Percentiles rank a stretch among this genome's conserved stretches.
Evolutionary conservation across 2,329 filamentous ascomycete species (phyloP).

Genomic region (Neonectria coccinea): DNA sequence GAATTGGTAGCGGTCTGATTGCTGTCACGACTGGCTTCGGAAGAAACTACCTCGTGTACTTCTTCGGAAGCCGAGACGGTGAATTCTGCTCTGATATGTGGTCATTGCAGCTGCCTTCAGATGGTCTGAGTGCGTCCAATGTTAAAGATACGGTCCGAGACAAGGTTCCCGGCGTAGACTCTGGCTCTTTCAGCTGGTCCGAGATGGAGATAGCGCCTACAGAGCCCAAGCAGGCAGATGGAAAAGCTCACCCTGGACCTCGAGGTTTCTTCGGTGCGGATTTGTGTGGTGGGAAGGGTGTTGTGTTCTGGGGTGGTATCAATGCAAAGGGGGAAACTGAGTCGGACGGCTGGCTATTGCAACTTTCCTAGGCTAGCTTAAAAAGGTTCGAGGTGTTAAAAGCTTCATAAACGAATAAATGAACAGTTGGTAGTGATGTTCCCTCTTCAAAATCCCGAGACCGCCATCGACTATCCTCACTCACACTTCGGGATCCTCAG

Average conservation of each 20-base stretch:
- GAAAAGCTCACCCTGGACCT: constrained; percentile 38
- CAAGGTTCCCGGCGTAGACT: constrained; percentile 26
- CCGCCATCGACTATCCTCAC: no score
- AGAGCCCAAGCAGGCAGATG: constrained; percentile 33
- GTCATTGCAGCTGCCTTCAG: constrained; percentile 33
- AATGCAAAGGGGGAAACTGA: constrained; percentile 40
- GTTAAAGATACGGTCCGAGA: constrained; percentile 34
- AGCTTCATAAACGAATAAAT: no score
- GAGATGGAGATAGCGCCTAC: constrained; percentile 36
- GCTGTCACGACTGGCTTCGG: constrained; percentile 31
- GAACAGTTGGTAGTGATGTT: no score
- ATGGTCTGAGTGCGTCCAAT: constrained; percentile 23
- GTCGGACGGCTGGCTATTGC: constrained; percentile 38
- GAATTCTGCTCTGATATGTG: constrained; percentile 39
- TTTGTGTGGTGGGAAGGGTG: constrained; percentile 27
- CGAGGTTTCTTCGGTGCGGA: constrained; percentile 38
- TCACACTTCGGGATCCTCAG: no score
- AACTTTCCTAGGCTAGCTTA: background rate
- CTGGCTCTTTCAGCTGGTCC: constrained; percentile 35
- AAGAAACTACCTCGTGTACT: constrained; percentile 33
- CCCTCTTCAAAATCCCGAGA: no score
- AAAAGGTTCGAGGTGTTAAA: no score
- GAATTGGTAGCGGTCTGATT: constrained; percentile 32
- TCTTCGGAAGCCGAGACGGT: constrained; percentile 35
- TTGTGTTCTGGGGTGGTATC: constrained; percentile 38